Evolutionary conservation across 345 rosid genomes (phyloP).

Genomic region (Arabis hirsuta): DNA sequence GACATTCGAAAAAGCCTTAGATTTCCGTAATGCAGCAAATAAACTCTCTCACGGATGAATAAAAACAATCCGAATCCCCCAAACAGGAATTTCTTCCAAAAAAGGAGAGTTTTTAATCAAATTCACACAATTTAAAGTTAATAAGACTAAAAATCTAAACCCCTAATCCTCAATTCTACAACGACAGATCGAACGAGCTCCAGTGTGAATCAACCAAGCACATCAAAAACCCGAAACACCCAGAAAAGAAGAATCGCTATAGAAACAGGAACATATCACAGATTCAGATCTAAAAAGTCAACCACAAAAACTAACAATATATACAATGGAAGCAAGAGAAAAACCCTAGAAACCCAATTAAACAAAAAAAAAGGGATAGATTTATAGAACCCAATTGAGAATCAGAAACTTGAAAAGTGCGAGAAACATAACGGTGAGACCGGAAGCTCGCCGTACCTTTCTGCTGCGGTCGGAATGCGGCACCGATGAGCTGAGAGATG

Average conservation of each 20-base stretch:
- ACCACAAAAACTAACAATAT: constrained; percentile 23
- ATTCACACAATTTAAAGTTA: constrained; percentile 25
- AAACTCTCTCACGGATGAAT: not conserved
- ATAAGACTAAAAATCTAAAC: not conserved
- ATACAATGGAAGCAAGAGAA: not conserved
- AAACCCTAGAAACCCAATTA: constrained; percentile 6
- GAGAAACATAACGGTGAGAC: not conserved
- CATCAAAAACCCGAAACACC: constrained; percentile 14
- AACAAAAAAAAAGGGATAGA: not conserved
- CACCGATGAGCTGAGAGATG: constrained; percentile 36
- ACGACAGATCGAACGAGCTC: constrained; percentile 27
- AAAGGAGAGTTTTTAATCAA: not conserved
- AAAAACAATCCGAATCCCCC: not conserved
- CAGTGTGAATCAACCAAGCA: constrained; percentile 23
- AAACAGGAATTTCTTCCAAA: not conserved
- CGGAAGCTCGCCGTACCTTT: constrained; percentile 24
- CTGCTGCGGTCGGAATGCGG: constrained; percentile 23
- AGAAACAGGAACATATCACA: constrained; percentile 25
- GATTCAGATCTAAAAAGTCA: constrained; percentile 38
- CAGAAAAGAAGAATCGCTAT: not conserved
- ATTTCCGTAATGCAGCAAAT: not conserved
- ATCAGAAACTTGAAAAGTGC: constrained; percentile 17
- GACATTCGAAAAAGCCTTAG: not conserved
- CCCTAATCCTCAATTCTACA: constrained; percentile 17
- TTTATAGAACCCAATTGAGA: not conserved